Base-by-base conservation (phyloP, 352 stramenopile species). In the Phytophthora idaei region DNA sequence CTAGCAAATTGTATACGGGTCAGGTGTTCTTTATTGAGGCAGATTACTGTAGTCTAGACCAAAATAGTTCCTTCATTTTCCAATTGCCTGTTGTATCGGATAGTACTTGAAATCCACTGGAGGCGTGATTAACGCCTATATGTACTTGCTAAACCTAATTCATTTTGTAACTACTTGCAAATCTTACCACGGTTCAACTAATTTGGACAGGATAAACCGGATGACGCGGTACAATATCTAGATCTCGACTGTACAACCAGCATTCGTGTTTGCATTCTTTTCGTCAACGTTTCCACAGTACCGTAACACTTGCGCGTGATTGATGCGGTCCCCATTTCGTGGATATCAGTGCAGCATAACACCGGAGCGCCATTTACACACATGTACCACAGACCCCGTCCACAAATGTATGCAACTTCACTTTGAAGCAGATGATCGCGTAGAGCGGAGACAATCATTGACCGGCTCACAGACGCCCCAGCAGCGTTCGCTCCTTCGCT, bases 371-470 rank as follows among this genome's bases (percentile, higher is more conserved):
- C 15, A 34, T 17, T 37, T 54, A 27, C 49, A 21, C 17, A 21
- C 17, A 21, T 21, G 17, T 21, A 21, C 17, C 27, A 31, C 57
- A 27, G 12, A 25, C 10, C 36, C 5, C 36, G 36, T 42, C 44
- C 4, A 28, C 27, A 36, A 36, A 52, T 17, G 15, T 45, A 52
- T 53, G 27, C 54, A 59, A 28, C 54, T 64, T 69, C 61, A 63
- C n/a, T 39, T 61, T 61, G 9, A 7, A 55, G 41, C 52, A 63
- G 5, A 31, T 37, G 32, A 41, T 47, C 9, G 46, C 25, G 50
- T 37, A 66, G 56, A 70, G 31, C 57, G 62, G 37, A 60, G 56
- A 29, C 63, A 54, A 51, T 34, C 11, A 29, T 53, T 45, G 55
- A 52, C 55, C 55, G 55, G 55, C 56, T 69, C 47, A 36, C 17